Base-by-base conservation (phyloP, 371 early-diverging fungal genomes). In the Saksenaea vasiformis region DNA sequence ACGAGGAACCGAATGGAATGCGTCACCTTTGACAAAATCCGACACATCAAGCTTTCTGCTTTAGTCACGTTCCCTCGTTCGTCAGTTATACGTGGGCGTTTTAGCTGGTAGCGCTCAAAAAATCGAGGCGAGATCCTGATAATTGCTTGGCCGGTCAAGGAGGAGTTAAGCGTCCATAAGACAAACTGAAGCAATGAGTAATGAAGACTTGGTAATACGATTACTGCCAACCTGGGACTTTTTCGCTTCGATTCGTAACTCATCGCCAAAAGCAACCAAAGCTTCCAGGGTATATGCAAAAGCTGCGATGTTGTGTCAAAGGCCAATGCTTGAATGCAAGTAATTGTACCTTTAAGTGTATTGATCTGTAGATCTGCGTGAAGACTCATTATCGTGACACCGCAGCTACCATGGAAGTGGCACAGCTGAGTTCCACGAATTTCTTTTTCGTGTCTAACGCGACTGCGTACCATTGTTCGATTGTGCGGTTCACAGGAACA, bases 111-210 rank as follows among this genome's bases (percentile, higher is more conserved):
- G 8, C 58, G 35, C 14, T 61, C 67, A 28, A 71, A 71, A 37
- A 71, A 67, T 11, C 61, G 60, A 10, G 67, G 67, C 19, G 71
- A 71, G 31, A 71, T 59, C 7, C 67, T 64, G n/a, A 67, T 54
- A n/a, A 67, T 62, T n/a, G 65, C 71, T 54, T 67, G 64, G 3
- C 62, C 57, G 11, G 67, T 71, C 36, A 67, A 53, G 14, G 71
- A 61, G 37, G 64, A 54, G 41, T 71, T 71, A 14, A 67, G 19
- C 3, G 65, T 56, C 44, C 58, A 64, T 11, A 71, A 31, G n/a
- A 71, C 66, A 22, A 71, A 41, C 71, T 71, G 19, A 15, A 11
- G 8, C 34, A 0, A 22, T 8, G 58, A 22, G 31, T 26, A 19
- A 31, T n/a, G 9, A 9, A 43, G 22, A 19, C 1, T 2, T 17